These are phyloP conservation scores for Phytophthora podocarpi DNA, from an alignment of 352 stramenopile species.

Conservation along the genomic window DNA sequence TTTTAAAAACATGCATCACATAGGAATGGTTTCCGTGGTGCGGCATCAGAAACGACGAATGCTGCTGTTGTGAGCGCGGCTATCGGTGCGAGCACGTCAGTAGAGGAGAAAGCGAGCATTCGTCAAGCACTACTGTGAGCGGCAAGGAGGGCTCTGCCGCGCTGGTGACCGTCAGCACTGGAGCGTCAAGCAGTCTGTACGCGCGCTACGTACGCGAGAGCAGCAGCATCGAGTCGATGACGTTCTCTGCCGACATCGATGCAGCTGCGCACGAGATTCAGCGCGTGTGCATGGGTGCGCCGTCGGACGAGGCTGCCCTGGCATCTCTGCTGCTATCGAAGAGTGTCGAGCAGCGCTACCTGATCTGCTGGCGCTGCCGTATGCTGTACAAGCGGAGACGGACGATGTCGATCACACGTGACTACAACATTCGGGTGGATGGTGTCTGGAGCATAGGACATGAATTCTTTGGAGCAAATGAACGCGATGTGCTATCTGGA, in stretches of 20 bases:
- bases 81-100: constrained; percentile 1
- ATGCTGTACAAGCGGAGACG: constrained; percentile 66
- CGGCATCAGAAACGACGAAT: too few species aligned
- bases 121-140: neutral
- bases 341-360: constrained; percentile 26
- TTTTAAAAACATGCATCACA: too few species aligned
- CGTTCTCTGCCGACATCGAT: constrained; percentile 43
- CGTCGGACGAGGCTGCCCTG: constrained; percentile 19
- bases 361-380: constrained; percentile 32
- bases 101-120: constrained; percentile 21
- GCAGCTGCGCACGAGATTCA: constrained; percentile 49
- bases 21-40: too few species aligned
- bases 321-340: constrained; percentile 24
- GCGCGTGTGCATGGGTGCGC: neutral
- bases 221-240: constrained; percentile 6
- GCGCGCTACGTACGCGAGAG: neutral
- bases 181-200: constrained; percentile 6
- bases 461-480: constrained; percentile 50
- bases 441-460: too few species aligned
- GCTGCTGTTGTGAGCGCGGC: neutral
- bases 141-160: neutral
- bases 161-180: neutral
- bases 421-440: constrained; percentile 60
- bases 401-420: constrained; percentile 49
- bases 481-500: neutral